Percentiles rank a stretch among this genome's conserved stretches.
Evolutionary conservation across 2,329 filamentous ascomycete species (phyloP).

Genomic region (Diplocarpon rosae): DNA sequence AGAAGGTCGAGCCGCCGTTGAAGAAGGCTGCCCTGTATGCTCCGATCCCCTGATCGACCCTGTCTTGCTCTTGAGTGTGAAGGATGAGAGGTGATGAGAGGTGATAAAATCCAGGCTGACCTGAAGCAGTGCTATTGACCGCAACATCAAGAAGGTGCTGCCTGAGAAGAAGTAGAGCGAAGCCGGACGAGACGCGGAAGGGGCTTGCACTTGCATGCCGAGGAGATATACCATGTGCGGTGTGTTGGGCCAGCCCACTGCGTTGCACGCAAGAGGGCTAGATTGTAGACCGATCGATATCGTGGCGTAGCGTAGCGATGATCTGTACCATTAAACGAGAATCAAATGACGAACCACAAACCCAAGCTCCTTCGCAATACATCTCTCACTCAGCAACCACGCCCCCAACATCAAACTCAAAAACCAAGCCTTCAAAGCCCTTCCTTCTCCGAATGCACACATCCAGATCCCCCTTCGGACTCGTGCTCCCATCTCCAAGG

Average conservation of each 20-base stretch:
- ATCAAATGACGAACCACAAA: too few species aligned
- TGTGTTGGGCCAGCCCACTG: too few species aligned
- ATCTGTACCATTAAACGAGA: too few species aligned
- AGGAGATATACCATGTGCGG: too few species aligned
- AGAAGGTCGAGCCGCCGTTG: slow-evolving; percentile 16
- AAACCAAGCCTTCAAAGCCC: slow-evolving; percentile 13
- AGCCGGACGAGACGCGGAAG: background rate
- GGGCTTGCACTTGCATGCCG: background rate
- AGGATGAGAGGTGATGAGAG: background rate
- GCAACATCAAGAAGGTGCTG: slow-evolving; percentile 13
- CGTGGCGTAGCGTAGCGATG: too few species aligned
- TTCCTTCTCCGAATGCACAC: slow-evolving; percentile 12
- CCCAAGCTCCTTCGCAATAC: too few species aligned
- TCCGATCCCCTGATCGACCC: background rate
- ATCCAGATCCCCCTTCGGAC: slow-evolving; percentile 10
- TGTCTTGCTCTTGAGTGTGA: background rate
- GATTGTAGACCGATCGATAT: too few species aligned
- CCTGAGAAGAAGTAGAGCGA: slow-evolving; percentile 4
- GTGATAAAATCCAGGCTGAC: background rate
- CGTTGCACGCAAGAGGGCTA: too few species aligned
- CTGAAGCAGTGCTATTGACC: slow-evolving; percentile 11
- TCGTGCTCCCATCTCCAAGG: slow-evolving; percentile 8
- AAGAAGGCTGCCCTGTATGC: slow-evolving; percentile 20
- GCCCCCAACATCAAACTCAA: slow-evolving; percentile 8
- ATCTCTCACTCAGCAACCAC: background rate